phyloP scores from a whole-genome alignment of 768 basidiomycete genomes.

The Cytidiella melzeri region DNA sequence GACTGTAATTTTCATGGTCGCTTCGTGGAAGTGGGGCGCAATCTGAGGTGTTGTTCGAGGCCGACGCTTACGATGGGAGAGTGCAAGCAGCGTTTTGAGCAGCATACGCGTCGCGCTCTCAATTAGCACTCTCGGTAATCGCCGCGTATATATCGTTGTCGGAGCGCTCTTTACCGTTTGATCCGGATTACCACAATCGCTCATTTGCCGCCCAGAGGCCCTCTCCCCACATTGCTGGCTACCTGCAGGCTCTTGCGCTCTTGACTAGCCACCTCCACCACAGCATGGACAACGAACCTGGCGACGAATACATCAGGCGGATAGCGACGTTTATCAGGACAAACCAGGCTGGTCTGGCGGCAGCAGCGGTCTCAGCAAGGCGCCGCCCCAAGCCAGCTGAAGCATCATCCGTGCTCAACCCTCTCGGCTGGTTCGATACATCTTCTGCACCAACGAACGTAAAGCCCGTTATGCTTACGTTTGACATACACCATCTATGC shows the following conservation, averaged over 20 bases:
- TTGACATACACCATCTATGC: slow-evolving; percentile 81
- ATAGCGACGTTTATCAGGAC: slow-evolving; percentile 65
- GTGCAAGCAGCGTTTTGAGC: slow-evolving; percentile 1
- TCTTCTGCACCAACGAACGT: slow-evolving; percentile 28
- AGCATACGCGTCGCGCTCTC: slow-evolving; percentile 13
- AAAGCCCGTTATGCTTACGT: slow-evolving; percentile 60
- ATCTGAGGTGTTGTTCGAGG: background rate
- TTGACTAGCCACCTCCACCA: slow-evolving; percentile 15
- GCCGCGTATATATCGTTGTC: too few relatives aligned
- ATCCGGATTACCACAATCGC: background rate
- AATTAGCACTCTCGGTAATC: slow-evolving; percentile 6
- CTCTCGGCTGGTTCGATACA: slow-evolving; percentile 53
- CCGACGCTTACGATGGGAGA: too few relatives aligned
- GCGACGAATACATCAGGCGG: slow-evolving; percentile 71
- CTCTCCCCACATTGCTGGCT: background rate
- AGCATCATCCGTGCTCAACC: slow-evolving; percentile 43
- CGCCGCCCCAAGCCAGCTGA: slow-evolving; percentile 32
- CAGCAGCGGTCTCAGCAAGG: slow-evolving; percentile 47
- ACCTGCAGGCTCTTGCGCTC: background rate
- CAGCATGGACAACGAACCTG: slow-evolving; percentile 49
- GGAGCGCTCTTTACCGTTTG: background rate
- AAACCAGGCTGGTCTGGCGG: slow-evolving; percentile 70
- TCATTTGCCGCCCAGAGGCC: background rate
- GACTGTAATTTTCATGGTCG: slow-evolving; percentile 83
- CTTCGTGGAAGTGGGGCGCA: background rate